Base-by-base conservation (phyloP, 2,329 filamentous ascomycete genomes). In the Colletotrichum costaricense region DNA sequence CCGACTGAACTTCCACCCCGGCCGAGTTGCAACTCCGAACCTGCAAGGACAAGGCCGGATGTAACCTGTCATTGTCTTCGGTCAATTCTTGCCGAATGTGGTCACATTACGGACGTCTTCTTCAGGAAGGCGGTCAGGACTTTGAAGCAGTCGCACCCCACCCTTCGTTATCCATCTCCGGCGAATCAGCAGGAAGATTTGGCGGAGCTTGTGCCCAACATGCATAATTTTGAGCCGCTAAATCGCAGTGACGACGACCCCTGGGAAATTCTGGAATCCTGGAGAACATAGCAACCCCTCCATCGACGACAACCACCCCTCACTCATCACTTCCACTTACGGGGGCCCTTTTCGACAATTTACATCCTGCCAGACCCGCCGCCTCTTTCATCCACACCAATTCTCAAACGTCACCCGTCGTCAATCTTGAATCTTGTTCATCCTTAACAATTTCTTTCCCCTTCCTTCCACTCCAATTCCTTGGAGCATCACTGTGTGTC, bases 191-290 rank as follows among this genome's bases (percentile, higher is more conserved):
- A 38, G 24, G 19, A 19, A 11, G 24, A 35, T 24, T 22, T 33
- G 9, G 14, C 46, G 55, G 70, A 65, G 33, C 66, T 73, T 56
- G 60, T 49, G 55, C 33, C 60, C 56, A 66, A 52, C 67, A 69
- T 73, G 67, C 70, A 73, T 73, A 62, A 70, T 66, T 66, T 70
- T 73, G 67, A 73, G 70, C 66, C 69, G 59, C 69, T 70, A 54
- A 62, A 66, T 64, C 57, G 33, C 42, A 54, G 52, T 28, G 35
- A 65, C 38, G 35, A 65, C 38, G 63, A 70, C 71, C 67, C 70
- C 66, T 73, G 71, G 57, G 71, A 73, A 70, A 60, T 76, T 76
- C 74, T 76, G 74, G 74, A 76, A 76, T 76, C 74, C 69, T 69
- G 74, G 73, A 76, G 74, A 76, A 76, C 58, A 69, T 67, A 68